Percentiles rank a stretch among this genome's conserved stretches.
Evolutionary conservation across 805 yeast species (phyloP).

Genomic region (Saturnispora serradocipensis): DNA sequence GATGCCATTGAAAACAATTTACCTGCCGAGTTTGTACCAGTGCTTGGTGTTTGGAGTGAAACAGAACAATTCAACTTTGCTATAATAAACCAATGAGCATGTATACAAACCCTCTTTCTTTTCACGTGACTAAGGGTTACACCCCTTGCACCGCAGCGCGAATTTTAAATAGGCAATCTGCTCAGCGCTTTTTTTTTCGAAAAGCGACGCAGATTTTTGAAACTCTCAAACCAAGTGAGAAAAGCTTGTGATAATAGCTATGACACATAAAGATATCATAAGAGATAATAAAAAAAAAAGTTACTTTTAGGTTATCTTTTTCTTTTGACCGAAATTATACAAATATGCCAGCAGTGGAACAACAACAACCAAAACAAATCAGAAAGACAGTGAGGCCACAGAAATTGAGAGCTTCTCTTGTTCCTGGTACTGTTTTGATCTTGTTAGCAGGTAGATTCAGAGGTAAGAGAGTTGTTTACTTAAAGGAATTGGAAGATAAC

Average conservation of each 20-base stretch:
- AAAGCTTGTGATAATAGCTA: not conserved
- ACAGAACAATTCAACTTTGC: not conserved
- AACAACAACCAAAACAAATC: slow-evolving; percentile 76
- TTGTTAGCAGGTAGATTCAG: slow-evolving; percentile 99
- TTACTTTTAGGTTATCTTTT: not conserved
- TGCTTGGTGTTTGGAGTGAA: slow-evolving; percentile 1
- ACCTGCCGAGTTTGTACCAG: slow-evolving; percentile 6
- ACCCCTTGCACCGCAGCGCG: slow-evolving; percentile 6
- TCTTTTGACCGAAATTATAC: not conserved
- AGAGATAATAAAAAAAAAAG: not conserved
- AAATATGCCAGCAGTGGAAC: slow-evolving; percentile 47
- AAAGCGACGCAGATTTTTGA: not conserved
- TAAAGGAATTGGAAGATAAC: slow-evolving; percentile 95
- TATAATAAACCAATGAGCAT: not conserved
- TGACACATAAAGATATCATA: not conserved
- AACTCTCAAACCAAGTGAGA: not conserved
- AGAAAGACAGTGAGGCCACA: slow-evolving; percentile 92
- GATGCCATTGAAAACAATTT: not conserved
- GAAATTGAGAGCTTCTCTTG: slow-evolving; percentile 72
- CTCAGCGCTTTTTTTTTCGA: not conserved
- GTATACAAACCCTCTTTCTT: not conserved
- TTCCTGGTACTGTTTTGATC: slow-evolving; percentile 49
- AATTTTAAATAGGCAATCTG: not conserved
- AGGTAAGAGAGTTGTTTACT: slow-evolving; percentile 99
- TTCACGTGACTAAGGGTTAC: slow-evolving; percentile 6